phyloP scores from a whole-genome alignment of 768 basidiomycete genomes.

The Clavulina sp. region DNA sequence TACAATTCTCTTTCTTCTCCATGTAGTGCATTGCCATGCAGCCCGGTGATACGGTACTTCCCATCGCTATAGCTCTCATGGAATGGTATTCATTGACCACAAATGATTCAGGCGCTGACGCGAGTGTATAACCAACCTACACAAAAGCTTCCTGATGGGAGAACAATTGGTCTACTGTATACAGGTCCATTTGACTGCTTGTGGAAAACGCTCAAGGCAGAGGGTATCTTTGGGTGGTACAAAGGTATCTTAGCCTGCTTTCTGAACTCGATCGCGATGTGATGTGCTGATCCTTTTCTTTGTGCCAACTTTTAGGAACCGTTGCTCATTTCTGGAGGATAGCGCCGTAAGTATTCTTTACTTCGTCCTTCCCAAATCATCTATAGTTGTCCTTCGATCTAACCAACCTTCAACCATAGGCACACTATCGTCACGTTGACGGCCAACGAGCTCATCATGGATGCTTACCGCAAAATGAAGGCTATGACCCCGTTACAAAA shows the following conservation, averaged over 20 bases:
- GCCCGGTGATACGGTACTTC: constrained; percentile 68
- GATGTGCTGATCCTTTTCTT: background rate
- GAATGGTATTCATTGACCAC: constrained; percentile 5
- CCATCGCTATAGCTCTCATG: constrained; percentile 10
- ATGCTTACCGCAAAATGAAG: background rate
- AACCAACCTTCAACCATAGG: constrained; percentile 1
- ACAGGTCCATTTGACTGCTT: constrained; percentile 89
- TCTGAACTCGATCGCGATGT: background rate
- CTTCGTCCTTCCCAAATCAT: background rate
- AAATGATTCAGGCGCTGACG: constrained; percentile 47
- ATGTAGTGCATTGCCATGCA: constrained; percentile 79
- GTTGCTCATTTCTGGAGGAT: constrained; percentile 88
- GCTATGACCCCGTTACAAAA: constrained; percentile 28
- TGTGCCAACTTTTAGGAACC: constrained; percentile 37
- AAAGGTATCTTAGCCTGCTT: constrained; percentile 66
- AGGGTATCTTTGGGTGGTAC: constrained; percentile 90
- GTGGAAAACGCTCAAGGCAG: constrained; percentile 84
- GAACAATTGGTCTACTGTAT: constrained; percentile 57
- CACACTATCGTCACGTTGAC: constrained; percentile 77
- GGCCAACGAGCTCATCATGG: constrained; percentile 31
- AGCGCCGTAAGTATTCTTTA: constrained; percentile 43
- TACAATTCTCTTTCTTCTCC: constrained; percentile 4
- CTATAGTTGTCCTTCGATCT: constrained; percentile 1
- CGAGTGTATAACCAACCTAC: constrained; percentile 96
- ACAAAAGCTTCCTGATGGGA: constrained; percentile 48